phyloP scores from a whole-genome alignment of 164 flowering plant species.

The Nymphaea colorata region DNA sequence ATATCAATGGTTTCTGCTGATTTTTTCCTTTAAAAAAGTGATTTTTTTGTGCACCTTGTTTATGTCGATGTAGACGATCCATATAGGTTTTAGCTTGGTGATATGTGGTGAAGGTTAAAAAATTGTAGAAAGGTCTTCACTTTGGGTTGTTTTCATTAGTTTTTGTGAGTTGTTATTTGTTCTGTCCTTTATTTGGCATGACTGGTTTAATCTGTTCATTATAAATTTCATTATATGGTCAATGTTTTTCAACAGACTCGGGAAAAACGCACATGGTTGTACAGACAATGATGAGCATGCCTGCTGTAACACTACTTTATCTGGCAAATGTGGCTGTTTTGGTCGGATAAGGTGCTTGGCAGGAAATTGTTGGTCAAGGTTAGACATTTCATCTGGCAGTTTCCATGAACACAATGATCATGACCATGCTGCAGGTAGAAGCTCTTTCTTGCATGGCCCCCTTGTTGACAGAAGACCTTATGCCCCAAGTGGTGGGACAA shows the following conservation, averaged over 20 bases:
- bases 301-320: slow-evolving; percentile 12
- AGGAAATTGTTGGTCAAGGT: slow-evolving; percentile 12
- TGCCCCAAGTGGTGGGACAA: slow-evolving; percentile 6
- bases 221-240: neutral
- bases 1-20: no score
- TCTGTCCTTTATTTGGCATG: no score
- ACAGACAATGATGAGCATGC: slow-evolving; percentile 10
- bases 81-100: no score
- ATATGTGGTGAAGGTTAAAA: no score
- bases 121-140: no score
- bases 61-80: no score
- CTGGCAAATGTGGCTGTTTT: slow-evolving; percentile 17
- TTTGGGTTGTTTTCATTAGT: no score
- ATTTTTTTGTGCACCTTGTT: no score
- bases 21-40: no score
- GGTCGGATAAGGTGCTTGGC: slow-evolving; percentile 17
- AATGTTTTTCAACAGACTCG: slow-evolving; percentile 11
- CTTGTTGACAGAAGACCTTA: slow-evolving; percentile 9
- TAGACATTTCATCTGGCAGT: slow-evolving; percentile 8
- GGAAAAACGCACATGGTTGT: slow-evolving; percentile 13
- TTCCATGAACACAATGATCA: slow-evolving; percentile 12
- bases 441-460: slow-evolving; percentile 6
- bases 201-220: no score
- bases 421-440: neutral
- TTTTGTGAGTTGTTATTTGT: no score